Base-by-base conservation (phyloP, 2,329 filamentous ascomycete species). In the Claviceps lovelessii region DNA sequence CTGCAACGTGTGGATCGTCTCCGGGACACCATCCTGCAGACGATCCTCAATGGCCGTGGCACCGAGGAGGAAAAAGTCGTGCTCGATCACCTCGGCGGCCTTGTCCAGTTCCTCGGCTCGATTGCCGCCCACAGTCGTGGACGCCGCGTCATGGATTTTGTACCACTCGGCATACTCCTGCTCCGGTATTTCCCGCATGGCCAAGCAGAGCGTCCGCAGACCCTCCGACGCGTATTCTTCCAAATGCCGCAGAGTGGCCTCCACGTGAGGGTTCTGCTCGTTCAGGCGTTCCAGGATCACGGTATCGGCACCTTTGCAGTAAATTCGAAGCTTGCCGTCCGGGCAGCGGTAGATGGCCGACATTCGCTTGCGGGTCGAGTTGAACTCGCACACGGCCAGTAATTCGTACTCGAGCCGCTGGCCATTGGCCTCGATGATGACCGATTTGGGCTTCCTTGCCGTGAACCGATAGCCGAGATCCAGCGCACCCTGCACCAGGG, bases 211-310 rank as follows among this genome's bases (percentile, higher is more conserved):
- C 5, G 93, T 98, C 63, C 93, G 86, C 52, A 98, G 76, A 69
- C 93, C 94, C 62, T 98, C 93, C 0, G 91, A 94, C 7, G 93
- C 93, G 67, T 98, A 98, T 65, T 98, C 94, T 70, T 98, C 94
- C n/a, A 98, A 77, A 68, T 98, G 94, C 55, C 90, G 84, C 58
- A 97, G 74, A 0, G 93, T 98, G n/a, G 79, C 75, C 65, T 98
- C 93, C 2, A 94, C 86, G 59, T 88, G 86, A 1, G 88, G 86
- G 63, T 95, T 95, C 61, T 93, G 80, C 45, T 86, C 79, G 59
- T 84, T 83, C 15, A 98, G 76, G 23, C 94, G 86, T 68, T 98
- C 94, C 53, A 98, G 73, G 61, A 98, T 98, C 52, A 98, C 93
- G 1, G 93, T 98, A 68, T 98, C 93, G 49, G 93, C 93, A 62